Evolutionary conservation across 768 basidiomycete genomes (phyloP).

Genomic region (Rhizopogon roseolus): DNA sequence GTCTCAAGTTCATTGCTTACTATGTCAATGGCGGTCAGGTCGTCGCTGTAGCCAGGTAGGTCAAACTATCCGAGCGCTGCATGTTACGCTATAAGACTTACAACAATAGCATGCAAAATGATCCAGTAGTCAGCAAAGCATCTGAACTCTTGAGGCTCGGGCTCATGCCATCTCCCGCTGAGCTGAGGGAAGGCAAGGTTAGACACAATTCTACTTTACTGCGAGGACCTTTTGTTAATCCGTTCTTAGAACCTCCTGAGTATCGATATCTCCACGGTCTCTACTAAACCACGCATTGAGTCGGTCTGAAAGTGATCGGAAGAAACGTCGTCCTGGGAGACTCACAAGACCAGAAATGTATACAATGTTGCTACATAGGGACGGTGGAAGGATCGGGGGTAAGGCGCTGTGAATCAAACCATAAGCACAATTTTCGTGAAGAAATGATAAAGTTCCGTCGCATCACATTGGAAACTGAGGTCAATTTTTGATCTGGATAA

Average conservation of each 20-base stretch:
- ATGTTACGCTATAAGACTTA: neutral
- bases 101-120: constrained; percentile 63
- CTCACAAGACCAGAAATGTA: neutral
- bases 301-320: neutral
- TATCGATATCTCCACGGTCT: constrained; percentile 21
- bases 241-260: constrained; percentile 21
- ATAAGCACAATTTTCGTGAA: no score
- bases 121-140: constrained; percentile 74
- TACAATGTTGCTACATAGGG: neutral
- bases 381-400: no score
- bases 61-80: neutral
- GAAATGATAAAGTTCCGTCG: no score
- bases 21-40: constrained; percentile 63
- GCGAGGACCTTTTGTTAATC: neutral
- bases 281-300: neutral
- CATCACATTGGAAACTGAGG: no score
- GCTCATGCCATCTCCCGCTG: constrained; percentile 74
- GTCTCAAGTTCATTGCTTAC: constrained; percentile 68
- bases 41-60: constrained; percentile 62
- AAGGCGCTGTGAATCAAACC: neutral
- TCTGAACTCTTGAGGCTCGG: constrained; percentile 75
- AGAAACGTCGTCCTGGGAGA: neutral
- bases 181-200: constrained; percentile 74
- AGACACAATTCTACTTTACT: constrained; percentile 3
- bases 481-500: no score